These are phyloP conservation scores for Quillaja saponaria DNA, from an alignment of 306 rosid genomes.

Conservation along the genomic window DNA sequence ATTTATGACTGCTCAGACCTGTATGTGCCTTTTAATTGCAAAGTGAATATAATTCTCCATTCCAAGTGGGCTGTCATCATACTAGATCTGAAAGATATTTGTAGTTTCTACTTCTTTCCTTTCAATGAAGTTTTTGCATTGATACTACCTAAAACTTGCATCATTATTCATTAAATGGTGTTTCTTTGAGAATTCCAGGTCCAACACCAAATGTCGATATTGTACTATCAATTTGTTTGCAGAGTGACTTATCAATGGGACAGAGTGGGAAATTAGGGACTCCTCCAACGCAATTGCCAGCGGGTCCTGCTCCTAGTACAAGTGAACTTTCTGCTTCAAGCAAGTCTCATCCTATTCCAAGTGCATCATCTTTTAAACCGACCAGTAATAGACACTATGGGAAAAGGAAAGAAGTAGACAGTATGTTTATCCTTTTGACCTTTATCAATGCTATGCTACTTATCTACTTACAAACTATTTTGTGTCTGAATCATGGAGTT, in stretches of 20 bases:
- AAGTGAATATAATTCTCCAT: too few species aligned
- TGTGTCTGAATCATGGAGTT: neutral
- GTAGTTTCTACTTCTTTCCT: too few species aligned
- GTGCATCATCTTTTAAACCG: conserved; percentile 60
- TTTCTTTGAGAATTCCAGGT: conserved; percentile 54
- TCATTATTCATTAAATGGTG: too few species aligned
- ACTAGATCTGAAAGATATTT: too few species aligned
- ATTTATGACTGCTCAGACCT: too few species aligned
- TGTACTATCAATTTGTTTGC: conserved; percentile 84
- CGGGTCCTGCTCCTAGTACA: conserved; percentile 59
- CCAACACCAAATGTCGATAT: conserved; percentile 87
- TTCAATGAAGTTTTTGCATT: too few species aligned
- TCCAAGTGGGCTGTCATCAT: too few species aligned
- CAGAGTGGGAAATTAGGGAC: conserved; percentile 53
- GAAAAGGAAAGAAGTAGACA: conserved; percentile 70
- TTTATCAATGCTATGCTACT: neutral
- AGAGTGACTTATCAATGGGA: conserved; percentile 59
- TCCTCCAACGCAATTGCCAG: conserved; percentile 39
- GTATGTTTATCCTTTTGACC: conserved; percentile 48
- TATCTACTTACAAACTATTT: neutral
- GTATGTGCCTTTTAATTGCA: too few species aligned
- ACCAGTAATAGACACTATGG: conserved; percentile 55
- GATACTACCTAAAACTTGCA: too few species aligned
- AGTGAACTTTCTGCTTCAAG: conserved; percentile 85
- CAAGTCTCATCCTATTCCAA: conserved; percentile 69